Evolutionary conservation across 192 early-diverging fungal species (phyloP), one percentile per base, ranked within the genome.

Genomic region (Radiomyces spectabilis): DNA sequence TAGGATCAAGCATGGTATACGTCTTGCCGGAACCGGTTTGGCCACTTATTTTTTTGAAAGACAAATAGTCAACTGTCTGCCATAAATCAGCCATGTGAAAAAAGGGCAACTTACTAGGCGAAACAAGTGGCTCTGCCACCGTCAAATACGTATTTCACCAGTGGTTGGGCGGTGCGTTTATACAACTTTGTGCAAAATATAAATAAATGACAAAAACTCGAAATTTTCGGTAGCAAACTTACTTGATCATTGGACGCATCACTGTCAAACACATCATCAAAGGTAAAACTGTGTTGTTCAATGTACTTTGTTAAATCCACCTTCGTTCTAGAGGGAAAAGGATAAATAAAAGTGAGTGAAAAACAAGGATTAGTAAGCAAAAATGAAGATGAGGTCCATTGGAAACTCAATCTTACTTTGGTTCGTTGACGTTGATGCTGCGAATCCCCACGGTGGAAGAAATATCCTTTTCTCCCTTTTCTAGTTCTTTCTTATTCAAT

Each of bases 71-170:
- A n/a, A n/a, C n/a, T n/a, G n/a, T n/a, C n/a, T n/a, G n/a, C n/a
- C n/a, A n/a, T n/a, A n/a, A n/a, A n/a, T n/a, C n/a, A n/a, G n/a
- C n/a, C n/a, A n/a, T n/a, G n/a, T n/a, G n/a, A n/a, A n/a, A n/a
- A 45, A 32, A 10, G 42, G 42, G 29, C 4, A 21, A 32, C 63
- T 55, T 83, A 88, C 87, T 99, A 99, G 33, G 94, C 96, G 86
- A 99, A 99, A 59, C 94, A 97, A 9, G 96, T 99, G 0, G 93
- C 94, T 53, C 95, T 97, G 57, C 96, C 96, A 2, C 96, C 96
- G 32, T 73, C 69, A 52, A 99, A 99, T 13, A 97, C 81, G 67
- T 95, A 96, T 48, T 94, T 86, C 0, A 99, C 94, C 30, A 99
- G 66, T 0, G 96, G 96, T 51, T 81, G 81, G 26, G 96, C 96